A percentile compares a stretch with the other conserved stretches of the same genome.
These are phyloP conservation scores for Globisporangium alternatum DNA, from an alignment of 352 stramenopile species.

Conservation along the genomic window DNA sequence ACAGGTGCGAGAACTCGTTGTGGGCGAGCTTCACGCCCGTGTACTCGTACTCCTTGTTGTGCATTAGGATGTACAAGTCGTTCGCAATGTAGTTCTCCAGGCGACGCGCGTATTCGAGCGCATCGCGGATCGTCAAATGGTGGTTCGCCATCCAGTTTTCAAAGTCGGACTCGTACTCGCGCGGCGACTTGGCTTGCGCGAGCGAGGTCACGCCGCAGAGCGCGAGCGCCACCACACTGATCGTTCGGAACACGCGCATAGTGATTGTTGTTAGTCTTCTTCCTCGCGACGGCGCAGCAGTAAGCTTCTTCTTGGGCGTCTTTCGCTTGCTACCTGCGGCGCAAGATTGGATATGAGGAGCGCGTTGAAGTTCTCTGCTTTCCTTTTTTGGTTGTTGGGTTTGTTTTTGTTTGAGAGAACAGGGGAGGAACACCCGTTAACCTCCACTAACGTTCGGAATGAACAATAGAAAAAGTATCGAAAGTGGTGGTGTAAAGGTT, in stretches of 20 bases:
- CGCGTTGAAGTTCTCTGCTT: constrained; percentile 21
- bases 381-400: constrained; percentile 1
- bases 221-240: constrained; percentile 28
- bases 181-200: constrained; percentile 44
- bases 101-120: constrained; percentile 66
- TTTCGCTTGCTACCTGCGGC: constrained; percentile 12
- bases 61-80: constrained; percentile 85
- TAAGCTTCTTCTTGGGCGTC: constrained; percentile 8
- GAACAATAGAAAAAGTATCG: background rate
- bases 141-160: constrained; percentile 58
- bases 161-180: constrained; percentile 76
- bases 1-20: constrained; percentile 95
- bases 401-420: background rate
- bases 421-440: constrained; percentile 14
- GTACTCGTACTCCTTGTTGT: constrained; percentile 74
- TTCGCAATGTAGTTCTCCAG: constrained; percentile 82
- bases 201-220: constrained; percentile 21
- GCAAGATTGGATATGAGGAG: constrained; percentile 18
- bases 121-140: constrained; percentile 46
- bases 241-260: constrained; percentile 22
- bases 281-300: background rate
- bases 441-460: constrained; percentile 1
- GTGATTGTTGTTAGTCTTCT: constrained; percentile 2
- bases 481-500: constrained; percentile 13
- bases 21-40: constrained; percentile 87